Conservation (phyloP, 805 yeast species). For the Yamadazyma ubonensis region DNA sequence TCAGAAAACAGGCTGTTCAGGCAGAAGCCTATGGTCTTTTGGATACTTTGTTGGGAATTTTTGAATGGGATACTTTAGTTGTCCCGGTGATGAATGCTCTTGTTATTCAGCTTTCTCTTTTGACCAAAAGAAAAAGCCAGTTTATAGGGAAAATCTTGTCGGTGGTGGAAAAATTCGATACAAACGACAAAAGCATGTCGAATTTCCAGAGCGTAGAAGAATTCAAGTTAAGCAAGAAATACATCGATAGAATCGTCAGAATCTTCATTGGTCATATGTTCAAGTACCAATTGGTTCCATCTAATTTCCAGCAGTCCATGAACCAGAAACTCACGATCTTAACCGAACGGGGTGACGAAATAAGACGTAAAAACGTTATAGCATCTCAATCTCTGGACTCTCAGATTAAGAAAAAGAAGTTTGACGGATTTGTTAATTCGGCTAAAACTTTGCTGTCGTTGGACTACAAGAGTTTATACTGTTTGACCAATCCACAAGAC, state of each 20-base stretch:
- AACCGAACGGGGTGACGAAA: slow-evolving; percentile 39
- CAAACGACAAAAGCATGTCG: slow-evolving; percentile 54
- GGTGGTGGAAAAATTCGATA: slow-evolving; percentile 59
- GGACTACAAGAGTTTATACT: slow-evolving; percentile 63
- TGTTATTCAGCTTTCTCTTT: slow-evolving; percentile 57
- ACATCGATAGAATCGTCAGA: slow-evolving; percentile 59
- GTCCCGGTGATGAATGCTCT: slow-evolving; percentile 63
- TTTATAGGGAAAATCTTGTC: slow-evolving; percentile 56
- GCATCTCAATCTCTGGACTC: slow-evolving; percentile 27
- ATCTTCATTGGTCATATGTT: slow-evolving; percentile 39
- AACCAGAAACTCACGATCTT: slow-evolving; percentile 29
- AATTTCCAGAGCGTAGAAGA: slow-evolving; percentile 43
- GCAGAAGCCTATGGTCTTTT: slow-evolving; percentile 67
- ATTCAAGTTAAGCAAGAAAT: slow-evolving; percentile 58
- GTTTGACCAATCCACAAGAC: slow-evolving; percentile 59
- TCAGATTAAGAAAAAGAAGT: slow-evolving; percentile 35
- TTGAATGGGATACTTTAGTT: slow-evolving; percentile 56
- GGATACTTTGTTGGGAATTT: slow-evolving; percentile 58
- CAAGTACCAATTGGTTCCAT: slow-evolving; percentile 35
- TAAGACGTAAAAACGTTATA: slow-evolving; percentile 39
- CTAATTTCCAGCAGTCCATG: slow-evolving; percentile 28
- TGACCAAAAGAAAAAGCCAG: slow-evolving; percentile 68
- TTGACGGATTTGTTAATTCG: slow-evolving; percentile 41
- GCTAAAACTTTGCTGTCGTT: slow-evolving; percentile 27
- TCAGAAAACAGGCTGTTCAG: slow-evolving; percentile 54